phyloP scores from a whole-genome alignment of 495 filamentous ascomycete species.

The Penicillium samsonianum region DNA sequence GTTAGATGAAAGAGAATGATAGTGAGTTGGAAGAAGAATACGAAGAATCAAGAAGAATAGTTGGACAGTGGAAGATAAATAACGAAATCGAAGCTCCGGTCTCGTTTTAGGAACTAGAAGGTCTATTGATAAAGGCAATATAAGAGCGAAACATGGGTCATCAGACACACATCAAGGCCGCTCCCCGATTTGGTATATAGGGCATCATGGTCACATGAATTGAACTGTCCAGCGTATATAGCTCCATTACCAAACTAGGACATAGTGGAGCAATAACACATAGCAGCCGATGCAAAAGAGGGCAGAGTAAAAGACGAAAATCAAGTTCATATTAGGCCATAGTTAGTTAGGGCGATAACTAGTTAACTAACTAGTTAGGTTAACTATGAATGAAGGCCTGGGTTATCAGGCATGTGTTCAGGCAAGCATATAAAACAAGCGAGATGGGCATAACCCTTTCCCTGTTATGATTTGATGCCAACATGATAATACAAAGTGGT shows the following conservation, averaged over 20 bases:
- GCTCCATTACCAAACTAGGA: not conserved
- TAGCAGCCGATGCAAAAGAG: not conserved
- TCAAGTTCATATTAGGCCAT: no score
- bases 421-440: not conserved
- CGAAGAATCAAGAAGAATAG: no score
- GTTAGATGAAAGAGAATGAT: no score
- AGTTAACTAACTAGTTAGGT: no score
- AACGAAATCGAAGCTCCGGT: not conserved
- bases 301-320: not conserved
- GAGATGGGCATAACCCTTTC: not conserved
- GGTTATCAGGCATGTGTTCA: slow-evolving; percentile 29
- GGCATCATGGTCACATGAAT: not conserved
- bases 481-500: slow-evolving; percentile 24
- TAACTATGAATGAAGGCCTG: slow-evolving; percentile 18
- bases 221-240: not conserved
- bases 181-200: not conserved
- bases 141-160: not conserved
- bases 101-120: not conserved
- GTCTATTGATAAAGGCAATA: not conserved
- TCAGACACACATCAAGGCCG: not conserved
- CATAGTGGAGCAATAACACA: not conserved
- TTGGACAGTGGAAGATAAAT: not conserved
- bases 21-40: no score
- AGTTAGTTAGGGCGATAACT: no score
- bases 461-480: slow-evolving; percentile 1